These are phyloP conservation scores for Physcia stellaris DNA, from an alignment of 495 filamentous ascomycete genomes.

Conservation along the genomic window DNA sequence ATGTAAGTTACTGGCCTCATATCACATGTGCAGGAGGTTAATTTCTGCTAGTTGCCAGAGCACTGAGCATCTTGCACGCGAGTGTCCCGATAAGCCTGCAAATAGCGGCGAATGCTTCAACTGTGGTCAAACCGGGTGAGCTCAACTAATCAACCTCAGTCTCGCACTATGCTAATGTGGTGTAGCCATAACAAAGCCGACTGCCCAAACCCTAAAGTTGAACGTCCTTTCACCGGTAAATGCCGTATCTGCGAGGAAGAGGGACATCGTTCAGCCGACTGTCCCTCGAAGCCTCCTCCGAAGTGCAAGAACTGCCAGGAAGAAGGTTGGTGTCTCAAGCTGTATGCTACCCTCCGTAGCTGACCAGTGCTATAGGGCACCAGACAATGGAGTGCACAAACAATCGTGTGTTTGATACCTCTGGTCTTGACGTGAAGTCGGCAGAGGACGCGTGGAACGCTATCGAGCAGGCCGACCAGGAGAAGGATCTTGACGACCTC, in stretches of 20 bases:
- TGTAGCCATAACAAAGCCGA: conserved; percentile 49
- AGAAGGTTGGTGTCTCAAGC: conserved; percentile 40
- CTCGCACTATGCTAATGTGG: not conserved
- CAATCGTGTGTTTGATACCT: conserved; percentile 53
- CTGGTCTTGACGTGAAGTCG: conserved; percentile 39
- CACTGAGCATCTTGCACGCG: conserved; percentile 41
- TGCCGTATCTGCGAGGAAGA: conserved; percentile 62
- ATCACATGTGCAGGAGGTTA: conserved; percentile 4
- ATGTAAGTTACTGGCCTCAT: conserved; percentile 24
- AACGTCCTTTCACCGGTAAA: conserved; percentile 44
- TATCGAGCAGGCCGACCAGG: conserved; percentile 47
- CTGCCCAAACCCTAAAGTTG: conserved; percentile 48
- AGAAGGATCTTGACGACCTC: conserved; percentile 59
- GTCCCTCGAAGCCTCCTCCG: conserved; percentile 48
- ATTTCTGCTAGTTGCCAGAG: conserved; percentile 33
- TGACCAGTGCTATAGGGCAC: conserved; percentile 44
- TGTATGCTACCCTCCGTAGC: not conserved
- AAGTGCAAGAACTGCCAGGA: conserved; percentile 64
- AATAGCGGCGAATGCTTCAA: conserved; percentile 53
- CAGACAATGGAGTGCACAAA: conserved; percentile 48
- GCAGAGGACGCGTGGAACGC: conserved; percentile 57
- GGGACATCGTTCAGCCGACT: conserved; percentile 59
- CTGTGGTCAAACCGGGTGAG: conserved; percentile 60
- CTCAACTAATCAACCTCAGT: conserved; percentile 5
- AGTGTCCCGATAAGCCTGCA: conserved; percentile 39